Evolutionary conservation across 2,329 filamentous ascomycete genomes (phyloP), one percentile per base, ranked within the genome.

Genomic region (Claviceps spartinae): DNA sequence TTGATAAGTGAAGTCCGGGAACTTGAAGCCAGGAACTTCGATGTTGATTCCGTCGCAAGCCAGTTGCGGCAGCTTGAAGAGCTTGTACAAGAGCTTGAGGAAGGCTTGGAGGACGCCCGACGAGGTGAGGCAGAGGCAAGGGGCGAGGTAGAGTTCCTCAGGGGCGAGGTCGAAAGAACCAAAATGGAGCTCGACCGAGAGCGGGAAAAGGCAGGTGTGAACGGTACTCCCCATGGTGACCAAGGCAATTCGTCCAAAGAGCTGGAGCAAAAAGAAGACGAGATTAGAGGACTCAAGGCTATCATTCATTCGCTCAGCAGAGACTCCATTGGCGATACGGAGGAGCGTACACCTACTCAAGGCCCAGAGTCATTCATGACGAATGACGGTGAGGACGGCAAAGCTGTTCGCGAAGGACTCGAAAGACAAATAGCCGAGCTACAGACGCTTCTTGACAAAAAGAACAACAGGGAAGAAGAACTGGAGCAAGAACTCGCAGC

Each of bases 1-100:
- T 70, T 98, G 42, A 79, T 93, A 69, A 79, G 83, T 54, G 90
- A 97, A 61, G 76, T 95, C 30, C 80, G 84, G 50, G 89, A 95
- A 54, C 72, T 93, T 3, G 85, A 91, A 58, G 85, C 89, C 44
- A 79, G 86, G 45, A 86, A 84, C 42, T 83, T 94, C 54, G 93
- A 98, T 64, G 89, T 98, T 7, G 88, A 96, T 60, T 86, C 83
- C 26, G 89, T 98, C 20, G 90, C 93, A 6, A 78, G 78, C 56
- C 93, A 98, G 68, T 76, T 98, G 51, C 96, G 95, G 70, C 89
- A 95, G 68, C 75, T 98, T 1, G 93, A 97, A 65, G 91, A 97
- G 65, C 78, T 97, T 37, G 93, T 98, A 2, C 91, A 95, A 60
- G 93, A 98, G 66, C 79, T 98, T 0, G 93, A 98, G 67, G 93